Evolutionary conservation across 2,329 filamentous ascomycete species (phyloP).

Genomic region (Dactylellina haptotyla): DNA sequence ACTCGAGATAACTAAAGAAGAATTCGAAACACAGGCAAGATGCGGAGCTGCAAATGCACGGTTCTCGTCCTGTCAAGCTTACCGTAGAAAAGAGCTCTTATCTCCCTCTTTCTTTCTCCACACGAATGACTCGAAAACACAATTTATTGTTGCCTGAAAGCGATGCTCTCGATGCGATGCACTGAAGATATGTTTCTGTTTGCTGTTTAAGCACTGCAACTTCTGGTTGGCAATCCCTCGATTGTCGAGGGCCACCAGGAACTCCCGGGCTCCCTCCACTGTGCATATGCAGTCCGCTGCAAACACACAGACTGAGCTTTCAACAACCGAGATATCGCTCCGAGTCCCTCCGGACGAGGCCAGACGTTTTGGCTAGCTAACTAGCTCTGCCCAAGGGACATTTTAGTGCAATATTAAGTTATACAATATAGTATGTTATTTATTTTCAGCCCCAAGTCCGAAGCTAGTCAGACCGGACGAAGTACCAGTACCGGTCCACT

Average conservation of each 20-base stretch:
- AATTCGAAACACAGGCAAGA: background rate
- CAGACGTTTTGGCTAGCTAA: background rate
- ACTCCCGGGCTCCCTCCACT: slow-evolving; percentile 51
- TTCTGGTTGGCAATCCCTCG: too few relatives aligned
- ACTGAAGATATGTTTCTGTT: background rate
- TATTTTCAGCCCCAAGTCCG: too few relatives aligned
- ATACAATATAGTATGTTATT: too few relatives aligned
- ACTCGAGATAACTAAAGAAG: slow-evolving; percentile 38
- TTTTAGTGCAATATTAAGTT: too few relatives aligned
- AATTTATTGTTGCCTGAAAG: background rate
- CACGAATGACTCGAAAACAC: too few relatives aligned
- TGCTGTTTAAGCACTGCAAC: background rate
- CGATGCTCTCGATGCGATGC: background rate
- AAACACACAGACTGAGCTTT: slow-evolving; percentile 47
- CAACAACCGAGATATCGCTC: slow-evolving; percentile 44
- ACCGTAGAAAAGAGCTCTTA: background rate
- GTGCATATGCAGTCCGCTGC: slow-evolving; percentile 32
- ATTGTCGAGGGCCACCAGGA: too few relatives aligned
- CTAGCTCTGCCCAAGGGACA: too few relatives aligned
- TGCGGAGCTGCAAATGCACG: background rate
- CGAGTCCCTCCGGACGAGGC: slow-evolving; percentile 40
- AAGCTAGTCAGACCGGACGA: background rate
- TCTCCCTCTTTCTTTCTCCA: background rate
- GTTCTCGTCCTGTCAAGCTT: background rate
- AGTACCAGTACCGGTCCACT: slow-evolving; percentile 22